Evolutionary conservation across 2,329 filamentous ascomycete species (phyloP), one percentile per base, ranked within the genome.

Genomic region (Pseudocercospora fuligena): DNA sequence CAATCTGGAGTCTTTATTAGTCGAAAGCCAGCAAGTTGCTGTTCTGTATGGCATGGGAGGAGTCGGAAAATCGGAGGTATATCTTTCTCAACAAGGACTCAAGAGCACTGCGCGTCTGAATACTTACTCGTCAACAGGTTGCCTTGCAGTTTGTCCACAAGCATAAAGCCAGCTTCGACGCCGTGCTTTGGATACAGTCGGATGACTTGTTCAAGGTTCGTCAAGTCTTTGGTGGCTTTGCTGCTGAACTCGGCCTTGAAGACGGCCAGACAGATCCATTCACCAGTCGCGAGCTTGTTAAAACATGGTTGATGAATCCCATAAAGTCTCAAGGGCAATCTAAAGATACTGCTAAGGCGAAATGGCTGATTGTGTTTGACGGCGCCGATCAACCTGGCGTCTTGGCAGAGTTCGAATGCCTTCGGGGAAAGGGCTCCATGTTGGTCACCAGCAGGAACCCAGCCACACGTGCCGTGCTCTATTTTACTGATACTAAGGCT

Each of bases 281-380:
- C 25, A 63, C 12, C 1, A 66, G 60, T 43, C 23, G 64, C 5
- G 53, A 63, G 3, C 14, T 66, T 12, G 60, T 33, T 6, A 62
- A 62, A 47, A 40, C 47, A 21, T 53, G 60, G 58, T 27, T 60
- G 16, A 21, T 21, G 16, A 36, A 60, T 60, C 57, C 57, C 27
- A 58, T 23, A 33, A 58, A 33, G 27, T 16, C 9, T 11, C 43
- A 16, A 21, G 43, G 21, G 43, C 3, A 29, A 29, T 29, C 27
- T 29, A 29, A 29, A 29, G 27, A 29, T 29, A 29, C 27, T 29
- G 27, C 27, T 6, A 53, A 16, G 46, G 49, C 59, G 2, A 27
- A 29, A 1, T 66, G 64, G 64, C 60, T 66, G 5, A 31, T 66
- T 9, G 54, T 66, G 3, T 63, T 66, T 40, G 64, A 66, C 51